phyloP scores from a whole-genome alignment of 1,284 basidiomycete species.

The Marasmius oreades region DNA sequence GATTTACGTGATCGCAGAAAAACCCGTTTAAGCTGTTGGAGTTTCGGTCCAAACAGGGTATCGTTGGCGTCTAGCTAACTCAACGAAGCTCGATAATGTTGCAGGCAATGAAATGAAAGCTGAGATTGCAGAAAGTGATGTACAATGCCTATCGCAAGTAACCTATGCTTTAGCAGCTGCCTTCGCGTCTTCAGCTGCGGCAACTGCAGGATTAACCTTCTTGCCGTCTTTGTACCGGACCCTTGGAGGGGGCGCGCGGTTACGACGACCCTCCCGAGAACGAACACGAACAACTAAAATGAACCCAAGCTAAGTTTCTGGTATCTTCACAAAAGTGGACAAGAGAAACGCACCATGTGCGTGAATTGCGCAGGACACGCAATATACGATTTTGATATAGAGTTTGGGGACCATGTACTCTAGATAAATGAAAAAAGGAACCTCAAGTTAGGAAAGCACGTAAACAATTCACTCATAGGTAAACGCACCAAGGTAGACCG shows the following conservation, averaged over 20 bases:
- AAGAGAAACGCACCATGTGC: slow-evolving; percentile 74
- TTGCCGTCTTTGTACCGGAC: slow-evolving; percentile 98
- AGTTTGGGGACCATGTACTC: slow-evolving; percentile 98
- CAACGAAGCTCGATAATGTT: too few relatives aligned
- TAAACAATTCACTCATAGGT: not conserved
- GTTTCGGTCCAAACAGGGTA: too few relatives aligned
- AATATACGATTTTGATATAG: slow-evolving; percentile 99
- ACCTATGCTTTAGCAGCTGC: slow-evolving; percentile 45
- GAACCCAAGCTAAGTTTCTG: slow-evolving; percentile 1
- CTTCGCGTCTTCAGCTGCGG: slow-evolving; percentile 66
- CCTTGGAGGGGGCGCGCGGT: slow-evolving; percentile 94
- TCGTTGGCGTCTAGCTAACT: too few relatives aligned
- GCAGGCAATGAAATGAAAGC: not conserved
- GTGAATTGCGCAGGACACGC: slow-evolving; percentile 99
- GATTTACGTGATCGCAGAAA: too few relatives aligned
- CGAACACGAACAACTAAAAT: slow-evolving; percentile 87
- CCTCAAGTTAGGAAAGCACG: slow-evolving; percentile 7
- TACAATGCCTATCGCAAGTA: slow-evolving; percentile 5
- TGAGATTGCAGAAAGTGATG: not conserved
- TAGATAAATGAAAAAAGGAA: slow-evolving; percentile 26
- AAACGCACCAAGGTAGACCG: slow-evolving; percentile 84
- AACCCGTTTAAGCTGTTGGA: too few relatives aligned
- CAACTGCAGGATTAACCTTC: slow-evolving; percentile 86
- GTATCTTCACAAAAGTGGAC: not conserved
- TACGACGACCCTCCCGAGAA: slow-evolving; percentile 89